Evolutionary conservation across 352 stramenopile species (phyloP).

Genomic region (Phytopythium oedochilum): DNA sequence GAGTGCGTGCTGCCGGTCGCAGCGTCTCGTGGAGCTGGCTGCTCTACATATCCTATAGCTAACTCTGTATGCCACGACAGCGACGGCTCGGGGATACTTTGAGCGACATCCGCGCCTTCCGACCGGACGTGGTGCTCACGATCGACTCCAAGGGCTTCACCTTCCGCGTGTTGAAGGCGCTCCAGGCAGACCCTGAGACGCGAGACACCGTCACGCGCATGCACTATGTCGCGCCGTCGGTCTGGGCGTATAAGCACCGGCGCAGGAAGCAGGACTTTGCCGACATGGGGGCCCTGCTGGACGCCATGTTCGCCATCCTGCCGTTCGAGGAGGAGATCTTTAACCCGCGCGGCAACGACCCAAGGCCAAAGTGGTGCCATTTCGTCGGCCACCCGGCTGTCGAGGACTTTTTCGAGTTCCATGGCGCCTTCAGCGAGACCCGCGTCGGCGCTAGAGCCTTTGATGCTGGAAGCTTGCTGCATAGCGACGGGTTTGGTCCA

Average conservation of each 20-base stretch:
- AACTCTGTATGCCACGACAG: too few relatives aligned
- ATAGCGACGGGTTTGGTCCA: neutral
- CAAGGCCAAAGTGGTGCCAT: slow-evolving; percentile 26
- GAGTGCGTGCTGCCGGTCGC: slow-evolving; percentile 21
- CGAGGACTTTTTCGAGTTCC: slow-evolving; percentile 59
- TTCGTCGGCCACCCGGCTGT: slow-evolving; percentile 70
- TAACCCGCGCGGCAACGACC: neutral
- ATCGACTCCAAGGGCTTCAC: slow-evolving; percentile 81
- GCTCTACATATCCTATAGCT: too few relatives aligned
- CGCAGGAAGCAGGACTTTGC: slow-evolving; percentile 20
- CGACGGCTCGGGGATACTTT: slow-evolving; percentile 44
- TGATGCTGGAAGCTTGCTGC: too few relatives aligned
- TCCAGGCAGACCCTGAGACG: slow-evolving; percentile 21
- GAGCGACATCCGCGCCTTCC: slow-evolving; percentile 38
- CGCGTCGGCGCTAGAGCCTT: neutral
- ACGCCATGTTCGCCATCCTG: slow-evolving; percentile 68
- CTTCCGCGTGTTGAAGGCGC: slow-evolving; percentile 47
- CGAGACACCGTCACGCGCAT: slow-evolving; percentile 29
- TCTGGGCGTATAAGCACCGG: slow-evolving; percentile 70
- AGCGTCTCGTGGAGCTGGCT: too few relatives aligned
- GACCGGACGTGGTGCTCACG: slow-evolving; percentile 62
- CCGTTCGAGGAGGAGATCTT: slow-evolving; percentile 68
- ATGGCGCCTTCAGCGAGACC: slow-evolving; percentile 26
- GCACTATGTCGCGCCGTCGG: slow-evolving; percentile 76
- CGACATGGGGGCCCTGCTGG: slow-evolving; percentile 33